Evolutionary conservation across 108 stramenopile genomes (phyloP).

Genomic region (Discostella pseudostelligera): DNA sequence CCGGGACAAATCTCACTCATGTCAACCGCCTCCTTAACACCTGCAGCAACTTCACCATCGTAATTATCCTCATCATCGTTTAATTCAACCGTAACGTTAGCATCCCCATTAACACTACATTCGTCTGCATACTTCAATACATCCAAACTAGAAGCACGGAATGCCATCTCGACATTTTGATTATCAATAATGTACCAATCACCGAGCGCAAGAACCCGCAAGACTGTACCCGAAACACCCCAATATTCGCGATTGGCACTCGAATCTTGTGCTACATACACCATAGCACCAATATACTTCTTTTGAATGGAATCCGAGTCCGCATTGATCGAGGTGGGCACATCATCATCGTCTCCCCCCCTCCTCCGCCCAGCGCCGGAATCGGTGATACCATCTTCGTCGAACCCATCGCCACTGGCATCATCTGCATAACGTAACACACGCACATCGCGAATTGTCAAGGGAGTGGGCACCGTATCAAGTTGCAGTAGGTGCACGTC

Average conservation of each 20-base stretch:
- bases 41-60: too few species aligned
- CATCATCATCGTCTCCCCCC: neutral
- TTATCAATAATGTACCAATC: conserved; percentile 32
- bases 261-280: neutral
- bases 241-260: neutral
- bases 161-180: conserved; percentile 17
- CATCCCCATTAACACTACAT: conserved; percentile 2
- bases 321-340: neutral
- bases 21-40: too few species aligned
- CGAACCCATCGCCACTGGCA: too few species aligned
- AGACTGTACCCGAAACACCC: conserved; percentile 4
- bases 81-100: neutral
- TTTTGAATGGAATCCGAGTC: neutral
- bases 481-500: neutral
- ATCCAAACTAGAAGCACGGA: conserved; percentile 9
- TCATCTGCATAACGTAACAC: conserved; percentile 3
- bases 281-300: conserved; percentile 32
- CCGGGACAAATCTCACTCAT: too few species aligned
- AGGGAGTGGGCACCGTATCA: neutral
- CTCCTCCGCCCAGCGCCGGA: too few species aligned
- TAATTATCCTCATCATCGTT: neutral
- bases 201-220: conserved; percentile 12
- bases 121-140: conserved; percentile 16
- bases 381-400: too few species aligned
- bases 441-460: conserved; percentile 10